These are phyloP conservation scores for Fusarium phyllophilum DNA, from an alignment of 2,329 filamentous ascomycete species.

Conservation along the genomic window DNA sequence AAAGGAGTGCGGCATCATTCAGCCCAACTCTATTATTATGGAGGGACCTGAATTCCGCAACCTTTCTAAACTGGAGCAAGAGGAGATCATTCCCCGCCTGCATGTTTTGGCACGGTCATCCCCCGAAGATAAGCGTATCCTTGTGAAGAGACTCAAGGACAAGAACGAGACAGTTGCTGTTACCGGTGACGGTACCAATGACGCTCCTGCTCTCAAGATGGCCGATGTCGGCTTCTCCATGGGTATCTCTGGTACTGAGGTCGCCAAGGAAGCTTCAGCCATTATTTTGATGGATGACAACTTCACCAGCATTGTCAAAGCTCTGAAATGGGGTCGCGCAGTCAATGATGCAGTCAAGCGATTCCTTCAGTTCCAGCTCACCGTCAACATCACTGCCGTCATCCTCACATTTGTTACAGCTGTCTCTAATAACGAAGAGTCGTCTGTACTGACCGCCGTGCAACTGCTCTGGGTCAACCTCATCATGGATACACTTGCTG, in stretches of 20 bases:
- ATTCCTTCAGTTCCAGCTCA: slow-evolving; percentile 81
- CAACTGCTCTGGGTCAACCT: slow-evolving; percentile 96
- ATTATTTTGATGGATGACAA: slow-evolving; percentile 92
- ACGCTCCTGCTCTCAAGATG: slow-evolving; percentile 82
- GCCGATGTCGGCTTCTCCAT: slow-evolving; percentile 88
- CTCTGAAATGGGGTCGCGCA: slow-evolving; percentile 81
- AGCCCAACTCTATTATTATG: slow-evolving; percentile 74
- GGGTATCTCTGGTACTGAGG: slow-evolving; percentile 85
- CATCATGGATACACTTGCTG: slow-evolving; percentile 97
- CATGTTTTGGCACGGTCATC: slow-evolving; percentile 80
- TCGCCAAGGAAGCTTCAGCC: slow-evolving; percentile 85
- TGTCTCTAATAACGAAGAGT: slow-evolving; percentile 74
- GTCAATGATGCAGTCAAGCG: slow-evolving; percentile 83
- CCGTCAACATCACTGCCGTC: slow-evolving; percentile 93
- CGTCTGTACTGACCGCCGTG: slow-evolving; percentile 85
- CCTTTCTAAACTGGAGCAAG: slow-evolving; percentile 71
- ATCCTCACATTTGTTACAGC: slow-evolving; percentile 88
- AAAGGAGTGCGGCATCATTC: slow-evolving; percentile 79
- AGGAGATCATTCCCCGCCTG: slow-evolving; percentile 73
- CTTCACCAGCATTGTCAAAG: slow-evolving; percentile 87
- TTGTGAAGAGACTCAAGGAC: slow-evolving; percentile 77
- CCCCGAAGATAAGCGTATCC: slow-evolving; percentile 79
- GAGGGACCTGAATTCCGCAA: slow-evolving; percentile 83
- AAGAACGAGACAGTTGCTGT: slow-evolving; percentile 82
- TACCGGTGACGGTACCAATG: slow-evolving; percentile 86